Percentiles rank a stretch among this genome's conserved stretches.
phyloP scores from a whole-genome alignment of 768 basidiomycete species.

The Lyophyllum atratum region DNA sequence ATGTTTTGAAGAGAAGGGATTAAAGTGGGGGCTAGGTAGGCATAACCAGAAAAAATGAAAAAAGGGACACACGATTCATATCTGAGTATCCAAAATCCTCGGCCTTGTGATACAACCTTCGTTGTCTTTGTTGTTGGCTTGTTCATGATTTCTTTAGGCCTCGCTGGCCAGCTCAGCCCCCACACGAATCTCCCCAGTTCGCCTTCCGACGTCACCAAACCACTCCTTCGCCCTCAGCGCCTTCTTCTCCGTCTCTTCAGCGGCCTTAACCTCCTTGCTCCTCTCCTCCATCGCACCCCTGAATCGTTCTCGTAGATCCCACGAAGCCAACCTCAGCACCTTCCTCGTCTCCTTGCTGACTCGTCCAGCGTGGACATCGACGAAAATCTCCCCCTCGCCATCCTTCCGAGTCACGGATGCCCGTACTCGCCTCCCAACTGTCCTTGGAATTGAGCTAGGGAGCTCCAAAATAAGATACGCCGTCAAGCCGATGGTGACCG shows the following conservation, averaged over 20 bases:
- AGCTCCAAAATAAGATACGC: conserved; percentile 87
- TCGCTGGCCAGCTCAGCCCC: conserved; percentile 9
- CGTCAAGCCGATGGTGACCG: conserved; percentile 67
- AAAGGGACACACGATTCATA: neutral
- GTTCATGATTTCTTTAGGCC: conserved; percentile 6
- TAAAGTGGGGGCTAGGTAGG: neutral
- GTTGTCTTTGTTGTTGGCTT: conserved; percentile 8
- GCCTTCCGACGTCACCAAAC: conserved; percentile 59
- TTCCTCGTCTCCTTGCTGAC: conserved; percentile 88
- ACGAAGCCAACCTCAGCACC: conserved; percentile 86
- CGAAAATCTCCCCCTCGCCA: conserved; percentile 59
- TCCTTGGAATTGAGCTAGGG: conserved; percentile 85
- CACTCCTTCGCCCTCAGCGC: conserved; percentile 71
- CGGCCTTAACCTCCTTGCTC: conserved; percentile 70
- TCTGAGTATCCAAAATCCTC: neutral
- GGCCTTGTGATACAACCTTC: conserved; percentile 10
- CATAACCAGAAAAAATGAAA: neutral
- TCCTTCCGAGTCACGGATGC: conserved; percentile 56
- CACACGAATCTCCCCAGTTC: conserved; percentile 46
- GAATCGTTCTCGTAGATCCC: conserved; percentile 88
- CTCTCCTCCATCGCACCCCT: conserved; percentile 78
- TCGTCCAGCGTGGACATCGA: conserved; percentile 67
- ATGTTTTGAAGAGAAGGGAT: conserved; percentile 1
- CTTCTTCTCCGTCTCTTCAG: conserved; percentile 74
- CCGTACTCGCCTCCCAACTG: conserved; percentile 83